Conservation (phyloP, 352 stramenopile species). For the Saprolegnia diclina region DNA sequence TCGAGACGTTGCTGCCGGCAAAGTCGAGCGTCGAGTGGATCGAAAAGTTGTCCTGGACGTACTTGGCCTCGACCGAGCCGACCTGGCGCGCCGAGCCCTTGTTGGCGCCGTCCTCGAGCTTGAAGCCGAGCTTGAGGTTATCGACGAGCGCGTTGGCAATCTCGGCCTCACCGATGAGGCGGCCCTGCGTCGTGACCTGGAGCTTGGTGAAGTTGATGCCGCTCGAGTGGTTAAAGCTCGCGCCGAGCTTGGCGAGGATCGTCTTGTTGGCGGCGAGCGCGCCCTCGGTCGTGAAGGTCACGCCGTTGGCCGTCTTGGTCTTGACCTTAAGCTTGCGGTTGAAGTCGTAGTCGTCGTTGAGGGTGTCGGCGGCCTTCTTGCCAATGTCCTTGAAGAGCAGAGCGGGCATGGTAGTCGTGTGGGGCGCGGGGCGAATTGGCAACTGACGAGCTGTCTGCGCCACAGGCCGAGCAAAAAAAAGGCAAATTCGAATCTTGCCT, state of each 20-base stretch:
- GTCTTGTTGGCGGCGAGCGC: conserved; percentile 72
- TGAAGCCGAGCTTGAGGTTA: conserved; percentile 76
- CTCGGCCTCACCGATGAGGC: conserved; percentile 69
- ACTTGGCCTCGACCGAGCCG: conserved; percentile 68
- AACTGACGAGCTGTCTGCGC: conserved; percentile 3
- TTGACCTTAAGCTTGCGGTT: conserved; percentile 89
- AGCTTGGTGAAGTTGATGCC: conserved; percentile 72
- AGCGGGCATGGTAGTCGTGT: conserved; percentile 22
- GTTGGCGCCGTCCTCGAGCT: conserved; percentile 80
- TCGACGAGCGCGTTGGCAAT: conserved; percentile 72
- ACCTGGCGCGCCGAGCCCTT: conserved; percentile 48
- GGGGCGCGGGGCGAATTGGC: conserved; percentile 11
- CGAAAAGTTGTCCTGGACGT: conserved; percentile 66
- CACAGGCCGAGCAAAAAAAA: conserved; percentile 2
- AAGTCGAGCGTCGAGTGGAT: conserved; percentile 62
- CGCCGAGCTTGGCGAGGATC: conserved; percentile 76
- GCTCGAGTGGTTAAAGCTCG: conserved; percentile 49
- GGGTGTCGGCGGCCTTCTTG: conserved; percentile 81
- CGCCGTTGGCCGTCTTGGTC: conserved; percentile 80
- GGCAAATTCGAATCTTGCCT: not conserved
- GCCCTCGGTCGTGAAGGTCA: conserved; percentile 84
- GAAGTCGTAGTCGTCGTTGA: conserved; percentile 87
- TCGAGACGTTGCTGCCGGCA: conserved; percentile 54
- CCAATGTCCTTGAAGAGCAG: conserved; percentile 78
- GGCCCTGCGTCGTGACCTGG: conserved; percentile 76